Evolutionary conservation across 2,329 filamentous ascomycete genomes (phyloP).

Genomic region (Fusarium sp.): DNA sequence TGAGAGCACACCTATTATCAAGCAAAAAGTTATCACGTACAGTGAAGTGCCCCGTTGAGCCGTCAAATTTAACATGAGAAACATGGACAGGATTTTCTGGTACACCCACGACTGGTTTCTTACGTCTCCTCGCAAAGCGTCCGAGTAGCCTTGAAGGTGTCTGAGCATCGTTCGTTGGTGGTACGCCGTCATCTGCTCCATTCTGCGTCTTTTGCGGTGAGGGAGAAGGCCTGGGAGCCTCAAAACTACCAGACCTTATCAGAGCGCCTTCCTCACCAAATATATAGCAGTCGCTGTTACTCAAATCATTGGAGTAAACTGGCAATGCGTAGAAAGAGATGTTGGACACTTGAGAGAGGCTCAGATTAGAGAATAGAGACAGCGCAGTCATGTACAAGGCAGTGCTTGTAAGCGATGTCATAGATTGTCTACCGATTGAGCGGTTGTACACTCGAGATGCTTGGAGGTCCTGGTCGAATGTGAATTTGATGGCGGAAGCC

Average conservation of each 20-base stretch:
- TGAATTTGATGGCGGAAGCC: background rate
- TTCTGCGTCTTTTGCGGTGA: fast-evolving
- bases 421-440: background rate
- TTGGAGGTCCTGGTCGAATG: background rate
- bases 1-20: fast-evolving
- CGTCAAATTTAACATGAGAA: background rate
- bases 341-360: background rate
- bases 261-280: background rate
- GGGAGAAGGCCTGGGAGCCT: background rate
- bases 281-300: background rate
- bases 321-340: background rate
- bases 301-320: background rate
- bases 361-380: background rate
- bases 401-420: background rate
- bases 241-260: fast-evolving
- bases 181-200: fast-evolving
- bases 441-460: background rate
- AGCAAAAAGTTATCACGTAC: background rate
- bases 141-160: background rate
- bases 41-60: fast-evolving
- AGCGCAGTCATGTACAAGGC: background rate
- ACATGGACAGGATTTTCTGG: fast-evolving
- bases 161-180: fast-evolving
- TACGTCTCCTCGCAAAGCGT: background rate
- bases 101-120: fast-evolving